Conservation (phyloP, 352 stramenopile species). For the Globisporangium orthogonon region DNA sequence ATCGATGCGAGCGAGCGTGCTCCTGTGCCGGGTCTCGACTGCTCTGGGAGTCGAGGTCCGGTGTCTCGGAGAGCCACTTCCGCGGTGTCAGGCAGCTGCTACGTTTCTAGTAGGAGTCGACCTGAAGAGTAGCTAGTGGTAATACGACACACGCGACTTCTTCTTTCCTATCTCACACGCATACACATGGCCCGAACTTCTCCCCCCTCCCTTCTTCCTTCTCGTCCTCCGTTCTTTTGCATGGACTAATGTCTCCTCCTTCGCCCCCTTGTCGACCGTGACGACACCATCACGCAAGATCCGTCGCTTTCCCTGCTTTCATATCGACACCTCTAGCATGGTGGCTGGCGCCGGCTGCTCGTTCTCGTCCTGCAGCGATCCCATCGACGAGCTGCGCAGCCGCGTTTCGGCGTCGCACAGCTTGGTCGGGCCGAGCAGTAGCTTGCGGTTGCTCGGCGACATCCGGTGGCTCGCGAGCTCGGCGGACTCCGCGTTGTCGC, state of each 20-base stretch:
- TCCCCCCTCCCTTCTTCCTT: neutral
- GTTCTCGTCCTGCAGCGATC: constrained; percentile 28
- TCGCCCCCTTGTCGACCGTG: neutral
- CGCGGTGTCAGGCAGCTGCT: too few species aligned
- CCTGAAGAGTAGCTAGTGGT: too few species aligned
- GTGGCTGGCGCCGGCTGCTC: neutral
- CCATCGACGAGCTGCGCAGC: constrained; percentile 30
- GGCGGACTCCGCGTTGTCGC: neutral
- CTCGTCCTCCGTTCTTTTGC: neutral
- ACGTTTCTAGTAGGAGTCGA: too few species aligned
- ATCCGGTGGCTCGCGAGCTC: constrained; percentile 17
- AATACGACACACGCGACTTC: too few species aligned
- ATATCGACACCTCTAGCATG: constrained; percentile 3
- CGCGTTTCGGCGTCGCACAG: constrained; percentile 15
- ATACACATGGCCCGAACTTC: neutral
- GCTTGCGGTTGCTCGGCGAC: constrained; percentile 46
- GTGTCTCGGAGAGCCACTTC: too few species aligned
- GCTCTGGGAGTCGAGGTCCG: too few species aligned
- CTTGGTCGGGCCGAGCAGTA: constrained; percentile 25
- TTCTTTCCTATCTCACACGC: too few species aligned
- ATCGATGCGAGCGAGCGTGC: too few species aligned
- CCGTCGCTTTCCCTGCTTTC: neutral
- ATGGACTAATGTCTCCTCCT: neutral
- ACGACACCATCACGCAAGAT: too few species aligned
- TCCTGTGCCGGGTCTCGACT: too few species aligned